These are phyloP conservation scores for Amauroascus verrucosus DNA, from an alignment of 2,329 filamentous ascomycete genomes.

Conservation along the genomic window DNA sequence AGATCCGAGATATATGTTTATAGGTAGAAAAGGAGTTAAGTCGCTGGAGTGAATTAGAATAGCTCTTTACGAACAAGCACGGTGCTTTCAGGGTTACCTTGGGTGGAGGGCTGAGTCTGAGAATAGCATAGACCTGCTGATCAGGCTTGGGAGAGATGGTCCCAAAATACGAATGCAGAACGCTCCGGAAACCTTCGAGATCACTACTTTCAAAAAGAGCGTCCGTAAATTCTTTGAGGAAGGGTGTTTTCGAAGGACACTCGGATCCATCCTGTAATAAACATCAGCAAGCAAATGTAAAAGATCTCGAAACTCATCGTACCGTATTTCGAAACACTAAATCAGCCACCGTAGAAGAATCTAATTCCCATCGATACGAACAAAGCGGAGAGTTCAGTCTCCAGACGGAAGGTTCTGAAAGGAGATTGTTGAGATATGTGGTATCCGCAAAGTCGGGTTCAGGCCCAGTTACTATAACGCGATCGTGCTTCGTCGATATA, in stretches of 20 bases:
- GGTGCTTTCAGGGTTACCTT: not conserved
- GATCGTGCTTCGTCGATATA: not conserved
- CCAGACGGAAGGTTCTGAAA: not conserved
- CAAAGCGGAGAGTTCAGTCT: constrained; percentile 6
- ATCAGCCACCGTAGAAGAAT: not conserved
- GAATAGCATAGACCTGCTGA: constrained; percentile 1
- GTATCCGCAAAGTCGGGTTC: not conserved
- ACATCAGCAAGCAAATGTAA: not conserved
- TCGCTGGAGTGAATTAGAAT: constrained; percentile 15
- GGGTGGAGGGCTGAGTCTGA: not conserved
- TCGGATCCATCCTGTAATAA: not conserved
- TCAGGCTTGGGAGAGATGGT: not conserved
- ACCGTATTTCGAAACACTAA: constrained; percentile 5
- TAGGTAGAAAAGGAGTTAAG: constrained; percentile 27
- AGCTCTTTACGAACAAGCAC: not conserved
- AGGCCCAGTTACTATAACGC: not conserved
- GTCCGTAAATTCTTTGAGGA: not conserved
- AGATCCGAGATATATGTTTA: constrained; percentile 30
- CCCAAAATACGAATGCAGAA: not conserved
- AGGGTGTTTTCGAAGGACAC: constrained; percentile 1
- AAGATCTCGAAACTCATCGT: not conserved
- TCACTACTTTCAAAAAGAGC: not conserved
- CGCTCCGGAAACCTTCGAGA: not conserved
- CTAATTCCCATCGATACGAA: not conserved
- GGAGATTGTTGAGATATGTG: constrained; percentile 2